Percentiles rank a stretch among this genome's conserved stretches.
These are phyloP conservation scores for Nicotiana otophora DNA, from an alignment of 257 asterid genomes.

Conservation along the genomic window DNA sequence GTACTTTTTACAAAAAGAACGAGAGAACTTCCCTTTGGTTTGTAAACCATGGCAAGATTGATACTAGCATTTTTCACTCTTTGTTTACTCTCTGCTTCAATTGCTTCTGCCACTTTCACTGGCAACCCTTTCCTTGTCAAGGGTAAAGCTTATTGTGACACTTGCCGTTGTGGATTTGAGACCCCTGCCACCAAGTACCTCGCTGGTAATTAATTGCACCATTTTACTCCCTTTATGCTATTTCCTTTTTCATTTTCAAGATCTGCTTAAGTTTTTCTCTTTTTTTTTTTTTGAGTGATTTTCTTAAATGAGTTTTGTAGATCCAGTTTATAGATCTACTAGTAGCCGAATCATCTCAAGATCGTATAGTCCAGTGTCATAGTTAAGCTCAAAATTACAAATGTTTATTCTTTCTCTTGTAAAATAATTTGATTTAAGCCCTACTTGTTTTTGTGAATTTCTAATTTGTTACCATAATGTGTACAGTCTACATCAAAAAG, in stretches of 20 bases:
- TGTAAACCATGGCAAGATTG: conserved; percentile 41
- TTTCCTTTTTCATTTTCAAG: neutral
- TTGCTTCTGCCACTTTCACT: conserved; percentile 15
- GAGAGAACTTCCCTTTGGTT: no score
- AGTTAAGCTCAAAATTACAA: neutral
- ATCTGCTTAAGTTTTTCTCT: neutral
- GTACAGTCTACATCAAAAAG: no score
- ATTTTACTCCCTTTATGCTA: neutral
- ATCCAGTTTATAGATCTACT: neutral
- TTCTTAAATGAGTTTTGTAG: neutral
- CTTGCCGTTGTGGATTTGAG: conserved; percentile 76
- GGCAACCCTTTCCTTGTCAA: conserved; percentile 23
- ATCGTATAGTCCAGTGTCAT: neutral
- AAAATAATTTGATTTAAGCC: neutral
- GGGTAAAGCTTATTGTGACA: conserved; percentile 60
- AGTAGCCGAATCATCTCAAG: neutral
- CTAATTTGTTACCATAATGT: no score
- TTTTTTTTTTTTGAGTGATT: neutral
- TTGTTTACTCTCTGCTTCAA: conserved; percentile 26
- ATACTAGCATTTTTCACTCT: conserved; percentile 26
- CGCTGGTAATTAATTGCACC: conserved; percentile 26
- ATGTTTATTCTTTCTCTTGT: neutral
- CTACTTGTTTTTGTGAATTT: no score
- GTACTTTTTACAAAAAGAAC: neutral
- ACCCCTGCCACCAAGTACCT: conserved; percentile 41